Evolutionary conservation across 257 asterid species (phyloP).

Genomic region (Solanum chiquidenum): DNA sequence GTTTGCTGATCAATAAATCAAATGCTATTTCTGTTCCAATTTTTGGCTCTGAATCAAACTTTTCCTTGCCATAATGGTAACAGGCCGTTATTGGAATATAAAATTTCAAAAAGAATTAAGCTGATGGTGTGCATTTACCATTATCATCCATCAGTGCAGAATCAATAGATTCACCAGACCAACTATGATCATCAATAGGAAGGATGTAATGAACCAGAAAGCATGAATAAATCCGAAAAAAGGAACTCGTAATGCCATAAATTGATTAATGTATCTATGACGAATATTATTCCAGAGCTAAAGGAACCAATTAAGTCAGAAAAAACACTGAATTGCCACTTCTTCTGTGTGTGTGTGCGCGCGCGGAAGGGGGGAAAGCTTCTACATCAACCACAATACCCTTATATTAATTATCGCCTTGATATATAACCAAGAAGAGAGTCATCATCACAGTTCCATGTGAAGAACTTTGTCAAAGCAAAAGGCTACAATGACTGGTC

Average conservation of each 20-base stretch:
- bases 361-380: too few relatives aligned
- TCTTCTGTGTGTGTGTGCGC: not conserved
- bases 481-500: conserved; percentile 51
- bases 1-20: not conserved
- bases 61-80: not conserved
- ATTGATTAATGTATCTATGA: not conserved
- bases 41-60: not conserved
- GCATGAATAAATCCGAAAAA: not conserved
- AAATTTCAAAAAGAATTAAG: not conserved
- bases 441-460: conserved; percentile 15
- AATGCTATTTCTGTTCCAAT: not conserved
- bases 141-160: not conserved
- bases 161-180: not conserved
- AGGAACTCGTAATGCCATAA: not conserved
- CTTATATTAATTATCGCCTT: not conserved
- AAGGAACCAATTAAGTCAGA: not conserved
- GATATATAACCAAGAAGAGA: not conserved
- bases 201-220: not conserved
- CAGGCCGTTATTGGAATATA: not conserved
- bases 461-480: conserved; percentile 37
- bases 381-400: not conserved
- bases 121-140: not conserved
- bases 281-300: not conserved
- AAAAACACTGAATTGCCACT: not conserved
- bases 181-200: not conserved